Percentiles rank a stretch among this genome's conserved stretches.
These are phyloP conservation scores for Isatis tinctoria DNA, from an alignment of 345 rosid genomes.

Conservation along the genomic window DNA sequence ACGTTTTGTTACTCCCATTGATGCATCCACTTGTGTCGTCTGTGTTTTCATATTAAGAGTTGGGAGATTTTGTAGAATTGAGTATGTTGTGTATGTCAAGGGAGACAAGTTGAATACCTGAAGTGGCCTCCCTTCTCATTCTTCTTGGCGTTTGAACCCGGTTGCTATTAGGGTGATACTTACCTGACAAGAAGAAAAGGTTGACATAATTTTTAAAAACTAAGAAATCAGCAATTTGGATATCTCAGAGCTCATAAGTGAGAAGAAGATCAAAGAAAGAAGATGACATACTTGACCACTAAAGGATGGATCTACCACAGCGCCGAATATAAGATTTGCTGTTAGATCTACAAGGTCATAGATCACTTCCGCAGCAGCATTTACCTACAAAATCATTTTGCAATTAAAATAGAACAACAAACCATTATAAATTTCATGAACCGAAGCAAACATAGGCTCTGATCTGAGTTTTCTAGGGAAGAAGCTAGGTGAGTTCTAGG, in stretches of 20 bases:
- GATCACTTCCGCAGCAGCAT: constrained; percentile 95
- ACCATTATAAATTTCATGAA: not conserved
- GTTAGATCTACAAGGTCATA: constrained; percentile 93
- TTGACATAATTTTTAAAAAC: not conserved
- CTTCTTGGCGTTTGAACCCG: constrained; percentile 89
- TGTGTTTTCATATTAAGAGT: not conserved
- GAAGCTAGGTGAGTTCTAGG: not conserved
- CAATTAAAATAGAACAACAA: not conserved
- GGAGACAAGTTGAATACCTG: constrained; percentile 48
- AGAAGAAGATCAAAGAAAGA: not conserved
- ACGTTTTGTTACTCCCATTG: constrained; percentile 51
- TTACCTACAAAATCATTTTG: constrained; percentile 83
- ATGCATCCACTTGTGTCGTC: constrained; percentile 34
- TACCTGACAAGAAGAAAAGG: constrained; percentile 32
- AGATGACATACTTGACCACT: constrained; percentile 70
- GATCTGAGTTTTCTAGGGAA: not conserved
- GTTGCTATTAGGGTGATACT: constrained; percentile 90
- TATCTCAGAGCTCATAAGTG: not conserved
- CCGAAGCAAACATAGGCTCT: not conserved
- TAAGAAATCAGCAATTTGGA: not conserved
- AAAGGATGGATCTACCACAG: constrained; percentile 81
- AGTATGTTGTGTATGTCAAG: not conserved
- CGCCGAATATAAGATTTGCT: constrained; percentile 90
- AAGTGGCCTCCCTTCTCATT: constrained; percentile 55
- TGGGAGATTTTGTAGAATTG: not conserved